Evolutionary conservation across 352 stramenopile genomes (phyloP).

Genomic region (Pythium aphanidermatum): DNA sequence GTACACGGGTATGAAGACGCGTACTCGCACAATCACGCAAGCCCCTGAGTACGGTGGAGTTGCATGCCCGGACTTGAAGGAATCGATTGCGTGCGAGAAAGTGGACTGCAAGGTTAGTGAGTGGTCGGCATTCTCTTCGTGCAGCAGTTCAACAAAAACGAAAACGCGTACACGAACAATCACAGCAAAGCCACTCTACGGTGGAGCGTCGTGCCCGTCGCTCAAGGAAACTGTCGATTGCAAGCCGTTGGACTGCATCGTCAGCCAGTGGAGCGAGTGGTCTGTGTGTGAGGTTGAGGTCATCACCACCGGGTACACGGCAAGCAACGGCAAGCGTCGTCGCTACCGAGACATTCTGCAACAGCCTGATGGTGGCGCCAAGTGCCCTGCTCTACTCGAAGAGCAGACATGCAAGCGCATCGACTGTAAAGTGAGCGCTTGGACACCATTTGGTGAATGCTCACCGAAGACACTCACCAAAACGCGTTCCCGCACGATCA

Average conservation of each 20-base stretch:
- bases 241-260: slow-evolving; percentile 34
- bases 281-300: slow-evolving; percentile 28
- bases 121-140: slow-evolving; percentile 38
- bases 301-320: background rate
- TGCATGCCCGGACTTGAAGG: slow-evolving; percentile 25
- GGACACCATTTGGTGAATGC: slow-evolving; percentile 14
- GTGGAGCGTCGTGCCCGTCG: slow-evolving; percentile 26
- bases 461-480: slow-evolving; percentile 9
- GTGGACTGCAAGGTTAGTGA: slow-evolving; percentile 37
- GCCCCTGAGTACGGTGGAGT: slow-evolving; percentile 33
- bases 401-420: slow-evolving; percentile 34
- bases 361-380: slow-evolving; percentile 28
- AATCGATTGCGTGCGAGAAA: slow-evolving; percentile 33
- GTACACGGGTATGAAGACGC: slow-evolving; percentile 29
- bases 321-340: background rate
- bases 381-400: slow-evolving; percentile 39
- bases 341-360: slow-evolving; percentile 35
- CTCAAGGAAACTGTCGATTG: slow-evolving; percentile 32
- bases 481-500: slow-evolving; percentile 17
- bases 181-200: slow-evolving; percentile 24
- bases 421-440: slow-evolving; percentile 21
- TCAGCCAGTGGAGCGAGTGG: slow-evolving; percentile 48
- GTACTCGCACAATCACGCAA: slow-evolving; percentile 23
- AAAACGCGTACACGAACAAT: slow-evolving; percentile 30
- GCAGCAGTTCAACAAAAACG: slow-evolving; percentile 30